phyloP scores from a whole-genome alignment of 2,329 filamentous ascomycete genomes.

The Ceratocystis diversiconidia region DNA sequence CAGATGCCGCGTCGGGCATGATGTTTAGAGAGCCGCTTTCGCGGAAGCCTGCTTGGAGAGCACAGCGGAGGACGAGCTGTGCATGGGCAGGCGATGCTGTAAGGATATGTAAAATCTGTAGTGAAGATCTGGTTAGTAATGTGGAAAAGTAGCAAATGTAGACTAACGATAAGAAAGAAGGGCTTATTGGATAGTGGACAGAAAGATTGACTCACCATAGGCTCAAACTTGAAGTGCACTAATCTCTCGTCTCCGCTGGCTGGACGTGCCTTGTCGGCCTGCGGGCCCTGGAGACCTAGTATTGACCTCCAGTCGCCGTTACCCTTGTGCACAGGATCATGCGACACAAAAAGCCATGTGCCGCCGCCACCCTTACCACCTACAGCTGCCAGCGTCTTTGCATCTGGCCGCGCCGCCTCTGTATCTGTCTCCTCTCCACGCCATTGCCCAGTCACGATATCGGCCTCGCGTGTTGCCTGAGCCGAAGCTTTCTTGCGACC shows the following conservation, averaged over 20 bases:
- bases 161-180: not conserved
- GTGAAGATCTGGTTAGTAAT: not conserved
- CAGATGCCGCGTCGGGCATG: conserved; percentile 24
- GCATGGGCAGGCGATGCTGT: conserved; percentile 62
- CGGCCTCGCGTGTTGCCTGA: conserved; percentile 13
- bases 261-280: conserved; percentile 18
- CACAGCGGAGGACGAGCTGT: conserved; percentile 60
- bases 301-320: conserved; percentile 22
- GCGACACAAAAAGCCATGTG: conserved; percentile 76
- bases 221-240: conserved; percentile 85
- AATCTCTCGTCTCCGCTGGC: conserved; percentile 30
- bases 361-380: conserved; percentile 80
- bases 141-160: not conserved
- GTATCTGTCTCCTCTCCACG: conserved; percentile 15
- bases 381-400: conserved; percentile 38
- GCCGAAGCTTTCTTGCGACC: conserved; percentile 37
- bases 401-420: not conserved
- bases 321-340: conserved; percentile 46
- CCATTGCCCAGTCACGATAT: too few relatives aligned
- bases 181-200: not conserved
- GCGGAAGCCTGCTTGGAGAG: conserved; percentile 69
- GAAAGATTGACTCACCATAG: conserved; percentile 53
- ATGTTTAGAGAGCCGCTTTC: conserved; percentile 75
- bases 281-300: conserved; percentile 30
- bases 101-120: conserved; percentile 75